Evolutionary conservation across 2,329 filamentous ascomycete genomes (phyloP), one percentile per base, ranked within the genome.

Genomic region (Aspergillus persii): DNA sequence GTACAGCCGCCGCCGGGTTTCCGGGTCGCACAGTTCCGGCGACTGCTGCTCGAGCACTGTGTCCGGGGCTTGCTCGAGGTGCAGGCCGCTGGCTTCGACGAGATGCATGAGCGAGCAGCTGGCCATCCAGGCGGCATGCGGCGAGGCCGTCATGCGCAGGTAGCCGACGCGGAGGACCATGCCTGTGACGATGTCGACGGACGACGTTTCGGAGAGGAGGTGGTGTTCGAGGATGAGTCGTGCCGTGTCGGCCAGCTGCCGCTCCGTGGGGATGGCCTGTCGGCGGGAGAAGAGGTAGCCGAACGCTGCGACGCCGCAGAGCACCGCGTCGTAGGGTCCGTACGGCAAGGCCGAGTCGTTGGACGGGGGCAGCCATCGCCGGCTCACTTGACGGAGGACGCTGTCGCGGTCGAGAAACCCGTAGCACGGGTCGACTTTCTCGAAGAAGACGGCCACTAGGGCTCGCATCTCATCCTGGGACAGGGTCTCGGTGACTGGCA

Each of bases 51-150:
- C 18, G 18, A 68, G 62, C 2, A 61, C 52, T 15, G 53, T 60
- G 33, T 66, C 64, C 1, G 62, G 60, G 1, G 63, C 53, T 0
- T 65, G 62, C 60, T 75, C 70, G 8, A 74, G 60, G 36, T 76
- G 73, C 2, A 76, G 65, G 11, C 71, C 72, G 11, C 81, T 79
- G 3, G 84, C 82, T 65, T 86, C 84, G 2, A 84, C 74, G 53
- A 86, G 76, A 63, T 86, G 84, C 81, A 86, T 84, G 23, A 84
- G 69, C 1, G 79, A 81, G 60, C 80, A 85, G 61, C 81, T 85
- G 0, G 84, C 82, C 72, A 86, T 82, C 84, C 74, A 76, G 2
- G 81, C 77, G 0, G 78, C 76, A 59, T 86, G 81, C 1, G 83
- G 83, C 2, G 81, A 78, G 2, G 79, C 80, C 0, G 83, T 83